Evolutionary conservation across 2,329 filamentous ascomycete species (phyloP).

Genomic region (Ophiognomonia clavigignenti-juglandacearum): DNA sequence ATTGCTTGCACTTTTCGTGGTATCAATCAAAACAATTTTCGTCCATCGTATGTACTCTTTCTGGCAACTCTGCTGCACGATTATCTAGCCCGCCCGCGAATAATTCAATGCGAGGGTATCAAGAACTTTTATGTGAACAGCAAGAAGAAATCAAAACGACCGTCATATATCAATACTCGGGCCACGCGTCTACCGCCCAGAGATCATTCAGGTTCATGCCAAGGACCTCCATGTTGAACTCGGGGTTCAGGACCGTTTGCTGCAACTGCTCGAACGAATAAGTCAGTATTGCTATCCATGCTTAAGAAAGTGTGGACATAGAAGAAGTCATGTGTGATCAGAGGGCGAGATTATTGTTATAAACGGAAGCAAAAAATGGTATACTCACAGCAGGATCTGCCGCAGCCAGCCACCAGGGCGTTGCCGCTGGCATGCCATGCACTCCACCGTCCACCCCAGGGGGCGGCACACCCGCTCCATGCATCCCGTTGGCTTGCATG

Average conservation of each 20-base stretch:
- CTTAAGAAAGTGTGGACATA: background rate
- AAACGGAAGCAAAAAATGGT: background rate
- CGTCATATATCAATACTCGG: too few species aligned
- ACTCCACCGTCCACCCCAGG: slow-evolving; percentile 2
- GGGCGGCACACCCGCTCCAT: background rate
- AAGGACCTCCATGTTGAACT: slow-evolving; percentile 49
- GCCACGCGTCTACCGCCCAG: slow-evolving; percentile 37
- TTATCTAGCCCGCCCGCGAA: too few species aligned
- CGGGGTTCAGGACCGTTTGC: slow-evolving; percentile 36
- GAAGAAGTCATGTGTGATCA: background rate
- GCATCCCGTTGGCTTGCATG: background rate
- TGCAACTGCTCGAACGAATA: slow-evolving; percentile 20
- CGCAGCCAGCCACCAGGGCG: slow-evolving; percentile 23
- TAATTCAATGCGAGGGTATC: too few species aligned
- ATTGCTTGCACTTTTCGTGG: too few species aligned
- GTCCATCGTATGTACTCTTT: too few species aligned
- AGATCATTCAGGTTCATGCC: slow-evolving; percentile 51
- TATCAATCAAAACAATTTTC: too few species aligned
- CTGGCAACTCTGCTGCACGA: too few species aligned
- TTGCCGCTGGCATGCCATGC: slow-evolving; percentile 14
- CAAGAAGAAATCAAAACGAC: too few species aligned
- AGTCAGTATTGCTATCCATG: background rate
- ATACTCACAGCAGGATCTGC: slow-evolving; percentile 18
- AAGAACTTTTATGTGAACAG: too few species aligned
- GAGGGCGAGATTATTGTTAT: background rate